These are phyloP conservation scores for Ophiosphaerella korrae DNA, from an alignment of 2,329 filamentous ascomycete species.

Conservation along the genomic window DNA sequence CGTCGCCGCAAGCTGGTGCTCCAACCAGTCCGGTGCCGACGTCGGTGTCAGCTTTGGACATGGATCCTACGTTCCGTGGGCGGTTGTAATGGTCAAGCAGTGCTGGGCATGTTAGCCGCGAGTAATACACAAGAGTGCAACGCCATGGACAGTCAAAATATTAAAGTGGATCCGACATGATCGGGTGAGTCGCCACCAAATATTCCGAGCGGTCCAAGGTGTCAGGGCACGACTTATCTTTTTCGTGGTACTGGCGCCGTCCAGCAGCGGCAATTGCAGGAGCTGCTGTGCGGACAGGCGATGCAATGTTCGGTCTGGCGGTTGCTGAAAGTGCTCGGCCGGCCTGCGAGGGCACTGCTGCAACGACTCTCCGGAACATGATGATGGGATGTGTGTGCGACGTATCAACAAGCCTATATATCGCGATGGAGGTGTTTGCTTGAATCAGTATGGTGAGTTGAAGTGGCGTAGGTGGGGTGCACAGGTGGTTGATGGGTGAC, in stretches of 20 bases:
- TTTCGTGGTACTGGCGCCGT: slow-evolving; percentile 66
- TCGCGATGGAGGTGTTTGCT: slow-evolving; percentile 13
- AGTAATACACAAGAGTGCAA: slow-evolving; percentile 15
- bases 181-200: slow-evolving; percentile 15
- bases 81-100: slow-evolving; percentile 81
- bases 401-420: slow-evolving; percentile 7
- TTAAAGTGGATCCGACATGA: slow-evolving; percentile 6
- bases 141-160: not conserved
- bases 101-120: slow-evolving; percentile 51
- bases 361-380: slow-evolving; percentile 65
- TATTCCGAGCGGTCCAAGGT: slow-evolving; percentile 4
- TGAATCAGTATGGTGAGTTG: slow-evolving; percentile 2
- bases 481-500: slow-evolving; percentile 24
- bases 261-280: slow-evolving; percentile 47
- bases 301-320: slow-evolving; percentile 55
- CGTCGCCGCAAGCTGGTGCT: slow-evolving; percentile 88
- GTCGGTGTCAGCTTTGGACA: slow-evolving; percentile 78
- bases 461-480: slow-evolving; percentile 28
- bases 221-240: slow-evolving; percentile 57
- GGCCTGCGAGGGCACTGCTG: slow-evolving; percentile 59
- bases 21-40: slow-evolving; percentile 91
- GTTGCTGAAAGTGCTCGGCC: slow-evolving; percentile 56
- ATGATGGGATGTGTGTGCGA: slow-evolving; percentile 29
- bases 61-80: slow-evolving; percentile 78
- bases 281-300: slow-evolving; percentile 51